Percentiles rank a stretch among this genome's conserved stretches.
phyloP scores from a whole-genome alignment of 2,329 filamentous ascomycete genomes.

The Pyricularia grisea region DNA sequence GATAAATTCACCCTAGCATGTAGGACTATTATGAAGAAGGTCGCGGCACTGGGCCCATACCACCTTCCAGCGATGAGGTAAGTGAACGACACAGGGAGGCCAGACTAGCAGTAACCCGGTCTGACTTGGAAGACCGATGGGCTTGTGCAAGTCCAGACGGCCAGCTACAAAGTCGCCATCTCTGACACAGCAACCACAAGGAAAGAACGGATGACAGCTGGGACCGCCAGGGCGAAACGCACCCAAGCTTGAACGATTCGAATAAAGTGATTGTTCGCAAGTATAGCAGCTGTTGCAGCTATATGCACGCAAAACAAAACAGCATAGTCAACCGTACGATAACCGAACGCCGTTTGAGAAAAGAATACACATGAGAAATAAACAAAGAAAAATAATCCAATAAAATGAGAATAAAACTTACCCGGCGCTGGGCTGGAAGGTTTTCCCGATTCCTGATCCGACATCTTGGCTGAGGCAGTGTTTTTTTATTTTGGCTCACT shows the following conservation, averaged over 20 bases:
- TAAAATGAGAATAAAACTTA: neutral
- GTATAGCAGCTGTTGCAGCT: neutral
- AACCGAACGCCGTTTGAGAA: neutral
- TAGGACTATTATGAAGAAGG: neutral
- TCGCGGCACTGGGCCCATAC: neutral
- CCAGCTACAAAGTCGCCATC: neutral
- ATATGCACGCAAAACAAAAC: neutral
- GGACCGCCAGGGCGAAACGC: neutral
- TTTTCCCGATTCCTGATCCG: slow-evolving; percentile 1
- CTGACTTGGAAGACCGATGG: neutral
- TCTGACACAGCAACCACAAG: neutral
- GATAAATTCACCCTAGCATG: neutral
- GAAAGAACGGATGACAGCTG: neutral
- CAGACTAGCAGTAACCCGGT: neutral
- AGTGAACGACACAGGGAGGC: neutral
- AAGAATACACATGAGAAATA: neutral
- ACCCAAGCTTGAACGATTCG: neutral
- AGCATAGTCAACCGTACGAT: neutral
- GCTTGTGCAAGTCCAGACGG: neutral
- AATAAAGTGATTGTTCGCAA: neutral
- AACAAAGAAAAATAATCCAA: neutral
- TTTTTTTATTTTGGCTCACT: neutral
- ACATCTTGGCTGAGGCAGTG: slow-evolving; percentile 3
- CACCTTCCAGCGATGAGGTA: neutral
- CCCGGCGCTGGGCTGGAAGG: slow-evolving; percentile 1